Evolutionary conservation across 371 early-diverging fungal species (phyloP), one percentile per base, ranked within the genome.

Genomic region (Mucor circinelloides): DNA sequence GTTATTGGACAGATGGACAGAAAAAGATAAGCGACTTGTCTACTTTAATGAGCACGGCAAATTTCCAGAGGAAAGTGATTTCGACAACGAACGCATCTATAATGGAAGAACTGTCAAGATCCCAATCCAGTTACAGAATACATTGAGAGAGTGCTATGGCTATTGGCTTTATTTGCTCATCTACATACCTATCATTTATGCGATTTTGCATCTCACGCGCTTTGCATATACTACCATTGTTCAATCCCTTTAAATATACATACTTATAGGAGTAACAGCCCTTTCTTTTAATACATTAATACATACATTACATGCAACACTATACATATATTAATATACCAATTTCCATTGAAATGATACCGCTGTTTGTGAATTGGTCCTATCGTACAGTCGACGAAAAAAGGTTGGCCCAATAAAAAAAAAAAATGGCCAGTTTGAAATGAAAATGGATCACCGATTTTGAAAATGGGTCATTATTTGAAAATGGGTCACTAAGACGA

Each of bases 21-120:
- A 93, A 67, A 96, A 96, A 78, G 96, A 96, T 67, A 77, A 79
- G 34, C 71, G 91, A 62, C 79, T 96, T 86, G 81, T 83, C 7
- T 78, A 85, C 52, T 96, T 91, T 82, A 93, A 94, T 65, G 71
- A 83, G 48, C 79, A 81, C 10, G 94, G 95, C 17, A 69, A 68
- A 46, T 93, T 96, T 66, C 88, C 90, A 2, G 70, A 69, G 42
- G 69, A 65, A 34, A 28, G 23, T 9, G 61, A 58, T 19, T 2
- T 66, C 1, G 65, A 59, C 2, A 44, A 63, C 34, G 64, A 60
- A n/a, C 54, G 63, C 5, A 36, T 64, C 5, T 58, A 57, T 17
- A 60, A 61, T 25, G 64, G 60, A 32, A 56, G 64, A 55, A 72
- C 73, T 17, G 50, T 69, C 21, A 61, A 54, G 13, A 31, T 69